Conservation (phyloP, 1,284 basidiomycete species). For the Trametes hirsuta region DNA sequence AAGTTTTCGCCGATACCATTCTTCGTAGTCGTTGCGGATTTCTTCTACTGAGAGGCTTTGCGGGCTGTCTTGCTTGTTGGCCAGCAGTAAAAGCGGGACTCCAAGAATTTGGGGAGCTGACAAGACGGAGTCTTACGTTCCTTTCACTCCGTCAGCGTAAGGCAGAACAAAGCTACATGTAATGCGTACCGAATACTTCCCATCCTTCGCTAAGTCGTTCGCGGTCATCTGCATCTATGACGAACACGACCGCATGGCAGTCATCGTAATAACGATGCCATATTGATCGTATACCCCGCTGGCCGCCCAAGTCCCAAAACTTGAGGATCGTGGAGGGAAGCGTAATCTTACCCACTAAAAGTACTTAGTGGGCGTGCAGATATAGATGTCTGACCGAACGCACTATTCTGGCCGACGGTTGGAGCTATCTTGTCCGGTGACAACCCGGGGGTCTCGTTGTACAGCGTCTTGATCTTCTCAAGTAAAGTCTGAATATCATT, state of each 20-base stretch:
- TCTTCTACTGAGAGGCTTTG: slow-evolving; percentile 83
- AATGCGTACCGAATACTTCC: slow-evolving; percentile 86
- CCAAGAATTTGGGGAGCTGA: slow-evolving; percentile 86
- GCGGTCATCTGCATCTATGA: slow-evolving; percentile 88
- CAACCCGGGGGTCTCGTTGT: slow-evolving; percentile 83
- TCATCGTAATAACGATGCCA: slow-evolving; percentile 95
- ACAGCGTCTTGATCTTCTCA: slow-evolving; percentile 91
- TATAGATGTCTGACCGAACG: slow-evolving; percentile 26
- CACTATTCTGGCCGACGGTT: slow-evolving; percentile 95
- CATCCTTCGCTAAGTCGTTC: slow-evolving; percentile 88
- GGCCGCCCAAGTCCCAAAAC: slow-evolving; percentile 94
- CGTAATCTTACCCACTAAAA: slow-evolving; percentile 86
- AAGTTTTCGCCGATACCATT: slow-evolving; percentile 79
- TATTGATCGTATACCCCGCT: slow-evolving; percentile 88
- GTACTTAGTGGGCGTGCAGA: no score
- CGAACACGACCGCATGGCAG: slow-evolving; percentile 92
- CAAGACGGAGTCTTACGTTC: slow-evolving; percentile 73
- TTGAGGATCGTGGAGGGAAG: slow-evolving; percentile 90
- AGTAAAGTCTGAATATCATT: slow-evolving; percentile 68
- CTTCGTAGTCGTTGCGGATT: slow-evolving; percentile 88
- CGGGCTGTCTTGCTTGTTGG: slow-evolving; percentile 91
- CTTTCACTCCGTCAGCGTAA: slow-evolving; percentile 33
- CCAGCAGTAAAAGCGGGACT: slow-evolving; percentile 85
- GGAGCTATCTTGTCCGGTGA: slow-evolving; percentile 90
- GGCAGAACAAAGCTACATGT: neutral